These are phyloP conservation scores for Meyerozyma carpophila DNA, from an alignment of 1,139 yeast species.

Conservation along the genomic window DNA sequence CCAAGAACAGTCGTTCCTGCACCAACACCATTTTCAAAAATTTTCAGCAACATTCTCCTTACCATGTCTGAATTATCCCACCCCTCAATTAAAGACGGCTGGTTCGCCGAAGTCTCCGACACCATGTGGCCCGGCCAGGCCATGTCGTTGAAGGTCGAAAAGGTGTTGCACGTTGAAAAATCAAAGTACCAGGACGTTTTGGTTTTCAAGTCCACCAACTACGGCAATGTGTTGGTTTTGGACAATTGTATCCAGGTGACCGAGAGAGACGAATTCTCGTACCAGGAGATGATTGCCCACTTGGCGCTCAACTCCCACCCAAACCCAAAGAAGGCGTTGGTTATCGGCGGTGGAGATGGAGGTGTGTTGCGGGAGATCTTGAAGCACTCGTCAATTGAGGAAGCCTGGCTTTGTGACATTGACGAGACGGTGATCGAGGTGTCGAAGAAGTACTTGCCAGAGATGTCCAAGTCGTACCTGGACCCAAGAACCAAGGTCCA, in stretches of 20 bases:
- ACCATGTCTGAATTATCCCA: constrained; percentile 46
- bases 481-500: constrained; percentile 81
- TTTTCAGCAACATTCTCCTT: background rate
- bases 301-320: constrained; percentile 87
- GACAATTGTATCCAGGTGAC: constrained; percentile 92
- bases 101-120: constrained; percentile 87
- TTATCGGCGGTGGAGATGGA: constrained; percentile 96
- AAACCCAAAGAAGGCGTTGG: constrained; percentile 81
- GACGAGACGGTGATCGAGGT: constrained; percentile 85
- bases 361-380: constrained; percentile 91
- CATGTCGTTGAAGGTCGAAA: constrained; percentile 76
- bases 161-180: constrained; percentile 72
- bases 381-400: constrained; percentile 77
- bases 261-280: constrained; percentile 90
- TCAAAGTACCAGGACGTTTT: constrained; percentile 86
- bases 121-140: constrained; percentile 97
- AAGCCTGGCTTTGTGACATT: constrained; percentile 85
- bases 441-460: constrained; percentile 78
- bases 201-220: constrained; percentile 80
- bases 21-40: background rate
- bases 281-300: constrained; percentile 94
- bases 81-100: constrained; percentile 67
- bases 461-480: constrained; percentile 71
- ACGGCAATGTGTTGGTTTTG: constrained; percentile 86
- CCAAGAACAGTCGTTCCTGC: background rate